Percentiles rank a stretch among this genome's conserved stretches.
Evolutionary conservation across 257 asterid species (phyloP).

Genomic region (Dorcoceras hygrometricum): DNA sequence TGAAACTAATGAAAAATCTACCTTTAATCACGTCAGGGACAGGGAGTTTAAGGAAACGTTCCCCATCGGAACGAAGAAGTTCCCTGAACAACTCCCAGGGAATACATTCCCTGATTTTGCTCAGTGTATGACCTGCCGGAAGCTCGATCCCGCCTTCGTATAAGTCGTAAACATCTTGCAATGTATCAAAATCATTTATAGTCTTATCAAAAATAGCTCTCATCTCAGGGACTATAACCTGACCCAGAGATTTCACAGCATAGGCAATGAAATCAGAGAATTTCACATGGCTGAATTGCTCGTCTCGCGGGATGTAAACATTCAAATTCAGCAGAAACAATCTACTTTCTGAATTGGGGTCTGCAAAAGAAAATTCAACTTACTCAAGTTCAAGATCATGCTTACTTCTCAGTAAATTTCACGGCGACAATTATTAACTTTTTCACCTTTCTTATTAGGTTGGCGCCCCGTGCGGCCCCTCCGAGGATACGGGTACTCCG

Average conservation of each 20-base stretch:
- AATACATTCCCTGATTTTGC: constrained; percentile 44
- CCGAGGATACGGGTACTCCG: constrained; percentile 79
- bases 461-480: constrained; percentile 80
- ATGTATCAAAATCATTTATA: constrained; percentile 74
- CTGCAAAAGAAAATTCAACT: constrained; percentile 40
- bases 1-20: constrained; percentile 13
- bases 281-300: constrained; percentile 64
- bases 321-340: constrained; percentile 53
- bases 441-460: constrained; percentile 64
- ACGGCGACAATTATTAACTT: too few relatives aligned
- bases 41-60: constrained; percentile 57
- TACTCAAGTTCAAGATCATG: constrained; percentile 1
- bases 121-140: constrained; percentile 39
- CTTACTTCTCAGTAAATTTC: neutral
- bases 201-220: constrained; percentile 67
- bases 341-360: constrained; percentile 62
- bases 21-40: constrained; percentile 80
- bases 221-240: constrained; percentile 65
- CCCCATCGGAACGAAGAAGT: constrained; percentile 66
- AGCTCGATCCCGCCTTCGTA: constrained; percentile 60
- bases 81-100: constrained; percentile 74
- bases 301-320: constrained; percentile 80
- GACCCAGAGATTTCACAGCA: constrained; percentile 71
- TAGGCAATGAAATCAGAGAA: constrained; percentile 83
- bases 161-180: constrained; percentile 60